Evolutionary conservation across 371 early-diverging fungal genomes (phyloP), one percentile per base, ranked within the genome.

Genomic region (Amoeboaphelidium occidentale): DNA sequence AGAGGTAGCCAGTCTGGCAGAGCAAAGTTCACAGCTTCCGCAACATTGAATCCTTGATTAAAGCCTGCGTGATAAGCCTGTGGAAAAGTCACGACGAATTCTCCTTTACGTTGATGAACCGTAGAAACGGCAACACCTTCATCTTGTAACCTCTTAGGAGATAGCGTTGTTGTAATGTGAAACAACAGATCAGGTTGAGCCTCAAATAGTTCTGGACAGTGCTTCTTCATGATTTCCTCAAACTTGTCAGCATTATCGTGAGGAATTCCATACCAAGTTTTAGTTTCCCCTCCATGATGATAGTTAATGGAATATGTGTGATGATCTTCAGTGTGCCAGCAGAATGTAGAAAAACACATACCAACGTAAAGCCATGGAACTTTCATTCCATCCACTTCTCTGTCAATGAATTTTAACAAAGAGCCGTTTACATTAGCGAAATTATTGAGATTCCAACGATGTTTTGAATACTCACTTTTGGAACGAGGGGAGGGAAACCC

Each of bases 321-420:
- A 58, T 92, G 91, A 57, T 94, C 93, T 61, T 94, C 96, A 32
- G 80, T 84, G 57, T 94, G 93, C 96, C 96, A 94, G 61, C 93
- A 91, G 55, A 94, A 92, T 1, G 93, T 85, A 27, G 84, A 81
- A 53, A 92, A 89, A 51, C 76, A 76, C 89, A 87, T 87, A 27
- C 96, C 96, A 3, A 90, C 79, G 54, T 94, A 94, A 13, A 94
- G 62, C 93, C 93, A 94, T 20, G 96, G 96, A 1, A 81, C 72
- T 79, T 82, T 90, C 84, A 92, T 87, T 3, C 93, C 93, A 24
- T 79, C 75, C 23, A 91, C 86, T 54, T 91, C 88, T 27, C 78
- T 71, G 43, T 76, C 73, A 57, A 92, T 79, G 57, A 84, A 70
- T n/a, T 74, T 70, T 50, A 94, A 81, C 25, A 94, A 68, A 0